These are phyloP conservation scores for Calycina herbarum DNA, from an alignment of 2,329 filamentous ascomycete genomes.

Conservation along the genomic window DNA sequence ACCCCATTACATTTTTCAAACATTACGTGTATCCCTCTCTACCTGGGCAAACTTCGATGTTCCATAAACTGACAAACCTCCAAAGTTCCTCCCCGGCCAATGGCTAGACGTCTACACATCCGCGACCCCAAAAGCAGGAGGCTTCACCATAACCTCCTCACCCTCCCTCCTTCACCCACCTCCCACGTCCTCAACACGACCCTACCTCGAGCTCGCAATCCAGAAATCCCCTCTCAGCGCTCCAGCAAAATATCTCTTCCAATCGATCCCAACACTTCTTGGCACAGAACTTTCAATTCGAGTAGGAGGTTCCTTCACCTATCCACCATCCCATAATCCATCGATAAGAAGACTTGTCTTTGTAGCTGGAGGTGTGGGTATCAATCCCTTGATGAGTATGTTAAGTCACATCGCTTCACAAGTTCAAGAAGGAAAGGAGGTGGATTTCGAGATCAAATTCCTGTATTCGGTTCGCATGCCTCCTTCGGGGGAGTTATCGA, in stretches of 20 bases:
- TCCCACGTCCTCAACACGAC: slow-evolving; percentile 49
- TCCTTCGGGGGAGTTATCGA: slow-evolving; percentile 25
- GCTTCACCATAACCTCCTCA: slow-evolving; percentile 83
- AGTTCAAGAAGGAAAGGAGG: background rate
- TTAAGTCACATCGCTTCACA: slow-evolving; percentile 20
- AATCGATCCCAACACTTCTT: slow-evolving; percentile 53
- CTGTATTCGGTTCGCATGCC: slow-evolving; percentile 32
- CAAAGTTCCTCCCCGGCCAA: slow-evolving; percentile 76
- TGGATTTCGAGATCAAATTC: slow-evolving; percentile 24
- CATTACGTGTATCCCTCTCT: background rate
- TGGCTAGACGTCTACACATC: slow-evolving; percentile 86
- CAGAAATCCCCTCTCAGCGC: slow-evolving; percentile 71
- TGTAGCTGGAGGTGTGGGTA: slow-evolving; percentile 46
- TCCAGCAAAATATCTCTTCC: slow-evolving; percentile 76
- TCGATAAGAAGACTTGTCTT: slow-evolving; percentile 64
- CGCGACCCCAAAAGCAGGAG: slow-evolving; percentile 67
- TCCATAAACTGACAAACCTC: slow-evolving; percentile 3
- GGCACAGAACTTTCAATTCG: slow-evolving; percentile 62
- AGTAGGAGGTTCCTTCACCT: slow-evolving; percentile 79
- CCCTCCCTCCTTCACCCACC: slow-evolving; percentile 44
- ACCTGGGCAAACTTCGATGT: slow-evolving; percentile 6
- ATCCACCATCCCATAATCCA: slow-evolving; percentile 55
- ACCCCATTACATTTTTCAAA: background rate
- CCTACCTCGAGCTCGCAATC: slow-evolving; percentile 75
- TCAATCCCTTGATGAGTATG: slow-evolving; percentile 40